Base-by-base conservation (phyloP, 1,284 basidiomycete species). In the Leccinum laetum region DNA sequence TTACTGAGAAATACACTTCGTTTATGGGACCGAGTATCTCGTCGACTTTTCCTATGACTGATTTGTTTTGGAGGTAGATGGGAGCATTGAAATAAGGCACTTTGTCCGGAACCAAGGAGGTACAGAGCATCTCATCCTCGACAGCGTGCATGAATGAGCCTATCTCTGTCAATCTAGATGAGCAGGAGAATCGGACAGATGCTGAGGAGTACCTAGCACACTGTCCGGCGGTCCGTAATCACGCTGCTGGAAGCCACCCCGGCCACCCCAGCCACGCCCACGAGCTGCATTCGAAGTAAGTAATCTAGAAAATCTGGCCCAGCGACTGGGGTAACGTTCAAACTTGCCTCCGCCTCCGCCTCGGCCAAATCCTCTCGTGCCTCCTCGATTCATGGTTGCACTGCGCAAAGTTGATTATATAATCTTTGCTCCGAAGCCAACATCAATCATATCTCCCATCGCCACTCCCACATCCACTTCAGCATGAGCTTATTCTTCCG, bases 81-180 rank as follows among this genome's bases (percentile, higher is more conserved):
- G 98, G 97, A 0, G 98, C 97, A 79, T 99, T 99, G 85, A 99
- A 99, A 82, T 98, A 98, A 0, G 98, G 98, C 14, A 99, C 94
- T 83, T 94, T 96, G 79, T 95, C 90, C 2, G 90, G 82, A 77
- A 95, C 87, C 44, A 89, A 82, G 11, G 95, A 95, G 10, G 90
- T 84, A 80, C 98, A 99, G 64, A 99, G 83, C 97, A 99, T 99
- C 79, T 99, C 97, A 68, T 95, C 94, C 82, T 99, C 98, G 59
- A 98, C 96, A 21, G 96, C 93, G 78, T 99, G 96, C 35, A 95
- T 77, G 78, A 97, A 97, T 1, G 90, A 83, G 65, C 96, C 95
- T 81, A 96, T 90, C 81, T 95, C 93, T 95, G 58, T 41, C 41
- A 32, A 44, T 32, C 37, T 44, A 61, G 35, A 63, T 68, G 37